Percentiles rank a stretch among this genome's conserved stretches.
These are phyloP conservation scores for Colletotrichum tofieldiae DNA, from an alignment of 2,329 filamentous ascomycete species.

Conservation along the genomic window DNA sequence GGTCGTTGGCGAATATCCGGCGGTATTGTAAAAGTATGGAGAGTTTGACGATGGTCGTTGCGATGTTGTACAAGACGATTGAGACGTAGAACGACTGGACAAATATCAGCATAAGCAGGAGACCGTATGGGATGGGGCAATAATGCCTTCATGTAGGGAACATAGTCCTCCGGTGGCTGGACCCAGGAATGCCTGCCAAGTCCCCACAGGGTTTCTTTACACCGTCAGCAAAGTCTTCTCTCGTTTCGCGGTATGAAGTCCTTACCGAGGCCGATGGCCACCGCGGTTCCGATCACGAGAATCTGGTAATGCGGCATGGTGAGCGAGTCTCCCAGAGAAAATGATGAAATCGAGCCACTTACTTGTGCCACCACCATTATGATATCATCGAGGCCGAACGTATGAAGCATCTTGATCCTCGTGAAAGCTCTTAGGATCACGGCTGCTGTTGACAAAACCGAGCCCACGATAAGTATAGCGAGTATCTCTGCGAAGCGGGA, in stretches of 20 bases:
- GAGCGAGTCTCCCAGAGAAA: not conserved
- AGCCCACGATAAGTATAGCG: slow-evolving; percentile 46
- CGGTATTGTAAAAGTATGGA: slow-evolving; percentile 58
- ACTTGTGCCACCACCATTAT: slow-evolving; percentile 46
- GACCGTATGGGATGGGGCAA: not conserved
- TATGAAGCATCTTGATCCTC: slow-evolving; percentile 44
- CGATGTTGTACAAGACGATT: slow-evolving; percentile 54
- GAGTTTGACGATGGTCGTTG: slow-evolving; percentile 53
- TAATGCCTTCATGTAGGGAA: slow-evolving; percentile 46
- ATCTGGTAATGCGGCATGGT: slow-evolving; percentile 3
- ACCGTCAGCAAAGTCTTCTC: not conserved
- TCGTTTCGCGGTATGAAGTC: slow-evolving; percentile 11
- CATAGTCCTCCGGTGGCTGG: slow-evolving; percentile 40
- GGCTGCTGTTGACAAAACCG: slow-evolving; percentile 43
- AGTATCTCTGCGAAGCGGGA: slow-evolving; percentile 45
- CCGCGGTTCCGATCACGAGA: slow-evolving; percentile 44
- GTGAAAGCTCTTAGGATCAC: slow-evolving; percentile 47
- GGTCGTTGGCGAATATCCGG: slow-evolving; percentile 53
- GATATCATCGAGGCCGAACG: slow-evolving; percentile 47
- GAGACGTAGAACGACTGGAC: slow-evolving; percentile 50
- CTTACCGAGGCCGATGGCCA: slow-evolving; percentile 48
- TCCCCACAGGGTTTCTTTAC: slow-evolving; percentile 47
- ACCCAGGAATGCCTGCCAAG: slow-evolving; percentile 46
- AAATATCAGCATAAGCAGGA: not conserved
- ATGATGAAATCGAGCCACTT: not conserved